A percentile compares a stretch with the other conserved stretches of the same genome.
Conservation (phyloP, 148 eudicot genomes). For the Euryodendron excelsum region DNA sequence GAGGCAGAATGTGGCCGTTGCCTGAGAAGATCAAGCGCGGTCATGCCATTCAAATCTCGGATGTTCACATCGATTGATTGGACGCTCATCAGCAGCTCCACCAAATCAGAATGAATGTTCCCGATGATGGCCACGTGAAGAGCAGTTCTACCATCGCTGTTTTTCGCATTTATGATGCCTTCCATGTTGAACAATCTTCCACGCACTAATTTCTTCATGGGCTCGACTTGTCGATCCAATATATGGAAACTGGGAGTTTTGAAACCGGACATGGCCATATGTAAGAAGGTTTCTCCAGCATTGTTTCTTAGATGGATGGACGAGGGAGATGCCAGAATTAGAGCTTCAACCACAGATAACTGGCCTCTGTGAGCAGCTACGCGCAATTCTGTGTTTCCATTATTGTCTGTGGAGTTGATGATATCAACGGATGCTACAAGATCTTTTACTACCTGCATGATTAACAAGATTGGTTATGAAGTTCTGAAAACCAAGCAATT, state of each 20-base stretch:
- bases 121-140: slow-evolving; percentile 80
- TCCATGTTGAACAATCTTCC: slow-evolving; percentile 43
- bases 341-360: slow-evolving; percentile 63
- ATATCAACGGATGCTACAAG: slow-evolving; percentile 55
- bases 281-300: slow-evolving; percentile 79
- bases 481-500: slow-evolving; percentile 71
- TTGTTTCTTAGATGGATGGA: slow-evolving; percentile 52
- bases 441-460: slow-evolving; percentile 63
- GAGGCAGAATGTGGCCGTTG: slow-evolving; percentile 69
- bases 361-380: slow-evolving; percentile 88
- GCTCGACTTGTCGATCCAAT: slow-evolving; percentile 75
- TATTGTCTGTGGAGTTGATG: slow-evolving; percentile 62
- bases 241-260: slow-evolving; percentile 70
- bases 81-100: slow-evolving; percentile 66
- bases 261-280: slow-evolving; percentile 72
- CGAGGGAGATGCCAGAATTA: slow-evolving; percentile 63
- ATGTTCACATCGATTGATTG: slow-evolving; percentile 56
- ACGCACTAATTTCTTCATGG: slow-evolving; percentile 58
- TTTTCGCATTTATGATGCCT: slow-evolving; percentile 55
- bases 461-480: slow-evolving; percentile 30
- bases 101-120: slow-evolving; percentile 66
- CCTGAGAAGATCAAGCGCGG: slow-evolving; percentile 91
- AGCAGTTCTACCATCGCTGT: slow-evolving; percentile 66
- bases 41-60: slow-evolving; percentile 64
- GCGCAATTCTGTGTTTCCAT: slow-evolving; percentile 85